These are phyloP conservation scores for Pneumocystis murina DNA, from an alignment of 1,139 yeast genomes.

Conservation along the genomic window DNA sequence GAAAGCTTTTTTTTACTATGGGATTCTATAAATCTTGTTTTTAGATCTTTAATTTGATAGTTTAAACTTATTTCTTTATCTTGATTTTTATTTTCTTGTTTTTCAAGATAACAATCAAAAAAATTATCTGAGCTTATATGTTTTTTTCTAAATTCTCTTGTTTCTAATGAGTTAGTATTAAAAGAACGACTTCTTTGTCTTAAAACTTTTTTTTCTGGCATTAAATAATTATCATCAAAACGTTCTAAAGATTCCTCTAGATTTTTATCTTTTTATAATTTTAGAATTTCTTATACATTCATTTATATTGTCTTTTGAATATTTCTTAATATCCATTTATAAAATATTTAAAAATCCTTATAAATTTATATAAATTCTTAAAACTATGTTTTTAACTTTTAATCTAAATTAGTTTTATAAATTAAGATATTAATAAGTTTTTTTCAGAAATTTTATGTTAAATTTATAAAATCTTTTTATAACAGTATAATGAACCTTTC, in stretches of 20 bases:
- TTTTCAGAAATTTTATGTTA: neutral
- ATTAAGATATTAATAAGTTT: no score
- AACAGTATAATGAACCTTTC: neutral
- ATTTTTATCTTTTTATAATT: neutral
- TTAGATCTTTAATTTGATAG: neutral
- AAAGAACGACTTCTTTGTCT: neutral
- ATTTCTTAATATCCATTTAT: neutral
- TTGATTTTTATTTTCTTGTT: neutral
- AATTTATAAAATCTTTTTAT: neutral
- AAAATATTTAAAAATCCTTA: neutral
- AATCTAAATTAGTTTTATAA: no score
- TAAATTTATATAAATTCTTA: no score
- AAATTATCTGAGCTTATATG: neutral
- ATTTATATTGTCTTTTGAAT: neutral
- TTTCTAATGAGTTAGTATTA: neutral
- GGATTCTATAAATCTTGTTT: slow-evolving; percentile 6
- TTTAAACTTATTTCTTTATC: neutral
- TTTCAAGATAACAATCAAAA: neutral
- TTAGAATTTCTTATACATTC: neutral
- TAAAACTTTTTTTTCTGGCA: neutral
- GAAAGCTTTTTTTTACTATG: slow-evolving; percentile 26
- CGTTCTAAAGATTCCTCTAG: neutral
- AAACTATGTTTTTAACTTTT: no score
- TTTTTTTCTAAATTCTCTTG: neutral
- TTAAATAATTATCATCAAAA: neutral